Conservation (phyloP, 1,284 basidiomycete species). For the Puccinia novopanici region DNA sequence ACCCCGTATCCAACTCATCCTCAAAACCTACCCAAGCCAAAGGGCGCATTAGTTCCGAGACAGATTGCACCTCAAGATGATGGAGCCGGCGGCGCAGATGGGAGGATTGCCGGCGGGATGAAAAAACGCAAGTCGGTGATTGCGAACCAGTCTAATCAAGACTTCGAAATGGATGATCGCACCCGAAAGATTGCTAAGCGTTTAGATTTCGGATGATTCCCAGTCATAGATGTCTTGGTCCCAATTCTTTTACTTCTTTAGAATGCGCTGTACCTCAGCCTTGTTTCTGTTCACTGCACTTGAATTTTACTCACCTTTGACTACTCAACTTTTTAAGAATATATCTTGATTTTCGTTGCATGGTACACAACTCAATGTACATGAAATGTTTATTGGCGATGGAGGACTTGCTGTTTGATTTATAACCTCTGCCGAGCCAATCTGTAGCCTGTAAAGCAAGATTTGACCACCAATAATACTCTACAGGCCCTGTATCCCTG, state of each 20-base stretch:
- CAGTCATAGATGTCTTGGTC: neutral
- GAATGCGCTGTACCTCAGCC: too few relatives aligned
- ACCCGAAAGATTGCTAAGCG: constrained; percentile 44
- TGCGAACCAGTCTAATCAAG: neutral
- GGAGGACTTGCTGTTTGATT: too few relatives aligned
- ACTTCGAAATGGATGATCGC: constrained; percentile 39
- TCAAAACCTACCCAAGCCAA: constrained; percentile 76
- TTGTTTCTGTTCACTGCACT: too few relatives aligned
- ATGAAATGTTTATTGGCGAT: too few relatives aligned
- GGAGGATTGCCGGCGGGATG: constrained; percentile 18
- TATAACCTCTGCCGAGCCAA: too few relatives aligned
- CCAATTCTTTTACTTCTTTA: neutral
- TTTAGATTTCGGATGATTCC: constrained; percentile 36
- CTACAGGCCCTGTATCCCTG: too few relatives aligned
- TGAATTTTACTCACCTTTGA: too few relatives aligned
- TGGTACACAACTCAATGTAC: too few relatives aligned
- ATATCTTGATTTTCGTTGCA: too few relatives aligned
- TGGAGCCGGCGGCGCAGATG: constrained; percentile 41
- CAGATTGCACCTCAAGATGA: constrained; percentile 67
- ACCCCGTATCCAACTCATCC: constrained; percentile 78
- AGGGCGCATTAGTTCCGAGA: constrained; percentile 63
- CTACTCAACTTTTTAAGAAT: too few relatives aligned
- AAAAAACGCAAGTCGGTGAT: constrained; percentile 41
- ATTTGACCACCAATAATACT: too few relatives aligned
- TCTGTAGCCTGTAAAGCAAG: too few relatives aligned